Evolutionary conservation across 768 basidiomycete species (phyloP).

Genomic region (Agaricus bisporus): DNA sequence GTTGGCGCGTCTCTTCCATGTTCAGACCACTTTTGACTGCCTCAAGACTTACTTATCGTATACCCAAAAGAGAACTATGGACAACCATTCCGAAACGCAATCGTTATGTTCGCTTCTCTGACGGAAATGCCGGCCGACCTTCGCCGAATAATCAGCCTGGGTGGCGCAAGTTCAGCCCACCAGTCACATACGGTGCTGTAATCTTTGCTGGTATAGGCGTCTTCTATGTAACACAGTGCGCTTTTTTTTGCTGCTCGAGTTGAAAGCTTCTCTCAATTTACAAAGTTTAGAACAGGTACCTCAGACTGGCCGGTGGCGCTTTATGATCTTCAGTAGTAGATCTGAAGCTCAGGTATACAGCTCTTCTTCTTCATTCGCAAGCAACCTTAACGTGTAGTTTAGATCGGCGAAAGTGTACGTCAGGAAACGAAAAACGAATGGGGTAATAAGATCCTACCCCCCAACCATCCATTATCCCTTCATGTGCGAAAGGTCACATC

Average conservation of each 20-base stretch:
- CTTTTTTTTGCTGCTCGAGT: not conserved
- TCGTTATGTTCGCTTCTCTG: slow-evolving; percentile 10
- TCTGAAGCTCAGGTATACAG: slow-evolving; percentile 34
- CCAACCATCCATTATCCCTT: slow-evolving; percentile 55
- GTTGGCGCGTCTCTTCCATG: not conserved
- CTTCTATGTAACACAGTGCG: slow-evolving; percentile 31
- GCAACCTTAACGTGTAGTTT: not conserved
- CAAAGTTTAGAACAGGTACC: slow-evolving; percentile 76
- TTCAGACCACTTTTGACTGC: not conserved
- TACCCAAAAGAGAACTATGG: not conserved
- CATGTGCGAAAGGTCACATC: slow-evolving; percentile 68
- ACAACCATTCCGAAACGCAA: not conserved
- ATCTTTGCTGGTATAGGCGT: slow-evolving; percentile 14
- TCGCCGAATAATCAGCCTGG: not conserved
- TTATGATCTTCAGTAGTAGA: slow-evolving; percentile 69
- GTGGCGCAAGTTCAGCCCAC: slow-evolving; percentile 4
- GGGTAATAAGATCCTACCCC: slow-evolving; percentile 50
- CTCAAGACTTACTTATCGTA: not conserved
- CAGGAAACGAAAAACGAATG: slow-evolving; percentile 48
- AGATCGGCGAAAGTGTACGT: slow-evolving; percentile 37
- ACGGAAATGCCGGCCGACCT: not conserved
- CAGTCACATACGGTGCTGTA: not conserved
- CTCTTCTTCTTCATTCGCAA: slow-evolving; percentile 21
- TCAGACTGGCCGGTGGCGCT: slow-evolving; percentile 83
- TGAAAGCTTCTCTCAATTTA: not conserved